Evolutionary conservation across 2,329 filamentous ascomycete species (phyloP).

Genomic region (Onygenales sp.): DNA sequence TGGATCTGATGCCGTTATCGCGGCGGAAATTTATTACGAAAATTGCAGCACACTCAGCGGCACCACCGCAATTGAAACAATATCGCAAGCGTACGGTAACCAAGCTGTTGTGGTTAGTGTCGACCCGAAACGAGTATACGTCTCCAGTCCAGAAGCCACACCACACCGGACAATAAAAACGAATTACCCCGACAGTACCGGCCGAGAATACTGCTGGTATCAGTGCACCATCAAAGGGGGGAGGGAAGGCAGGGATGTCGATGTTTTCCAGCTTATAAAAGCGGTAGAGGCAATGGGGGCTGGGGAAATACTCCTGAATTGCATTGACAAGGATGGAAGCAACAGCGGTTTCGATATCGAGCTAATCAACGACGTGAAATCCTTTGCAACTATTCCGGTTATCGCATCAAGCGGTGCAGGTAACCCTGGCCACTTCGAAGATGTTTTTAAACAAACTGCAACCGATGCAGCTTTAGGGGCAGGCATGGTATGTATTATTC

Average conservation of each 20-base stretch:
- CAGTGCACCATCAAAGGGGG: constrained; percentile 96
- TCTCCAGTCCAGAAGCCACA: constrained; percentile 58
- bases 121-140: constrained; percentile 86
- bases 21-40: constrained; percentile 82
- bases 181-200: constrained; percentile 57
- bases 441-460: constrained; percentile 76
- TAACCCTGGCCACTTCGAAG: constrained; percentile 74
- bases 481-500: constrained; percentile 58
- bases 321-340: constrained; percentile 93
- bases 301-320: constrained; percentile 91
- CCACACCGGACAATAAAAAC: constrained; percentile 69
- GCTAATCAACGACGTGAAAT: constrained; percentile 80
- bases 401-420: constrained; percentile 92
- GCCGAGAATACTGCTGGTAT: constrained; percentile 86
- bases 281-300: constrained; percentile 94
- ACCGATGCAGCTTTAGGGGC: constrained; percentile 92
- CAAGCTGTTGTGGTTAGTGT: constrained; percentile 95
- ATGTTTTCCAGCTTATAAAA: constrained; percentile 76
- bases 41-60: constrained; percentile 61
- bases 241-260: constrained; percentile 84
- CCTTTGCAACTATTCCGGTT: constrained; percentile 79
- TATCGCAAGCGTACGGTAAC: constrained; percentile 85
- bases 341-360: constrained; percentile 93
- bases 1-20: constrained; percentile 85
- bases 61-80: constrained; percentile 88